Base-by-base conservation (phyloP, 2,329 filamentous ascomycete genomes). In the Sclerotinia glacialis region DNA sequence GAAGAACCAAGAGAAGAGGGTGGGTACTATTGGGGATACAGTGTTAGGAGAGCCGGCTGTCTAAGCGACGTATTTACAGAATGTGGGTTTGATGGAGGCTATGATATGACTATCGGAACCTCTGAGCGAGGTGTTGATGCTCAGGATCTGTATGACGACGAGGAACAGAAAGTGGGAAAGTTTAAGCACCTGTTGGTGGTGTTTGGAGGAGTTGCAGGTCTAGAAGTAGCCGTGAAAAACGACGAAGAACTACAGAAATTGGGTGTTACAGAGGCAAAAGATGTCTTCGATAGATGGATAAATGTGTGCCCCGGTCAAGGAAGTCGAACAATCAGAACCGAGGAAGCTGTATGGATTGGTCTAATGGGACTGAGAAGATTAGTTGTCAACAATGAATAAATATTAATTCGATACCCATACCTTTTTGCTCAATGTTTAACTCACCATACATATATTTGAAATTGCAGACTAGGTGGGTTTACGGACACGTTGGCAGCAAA, bases 1-100 rank as follows among this genome's bases (percentile, higher is more conserved):
- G 81, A 84, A 34, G 79, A 83, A 3, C 92, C 92, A 0, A 84
- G 92, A 67, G 89, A 89, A 63, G 86, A 93, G 70, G 85, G 82
- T 1, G 92, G 92, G 0, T 95, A 92, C 78, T 96, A 93, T 79
- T 96, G 92, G 92, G 92, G 92, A 55, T 96, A 90, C 77, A 83
- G 80, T 11, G 86, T 93, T 4, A 85, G 92, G 34, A 85, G 83
- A 69, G 88, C 88, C 46, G 74, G 78, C 5, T 88, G 85, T 3
- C 82, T 96, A 6, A 90, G 90, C 6, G 80, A 83, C 6, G 86
- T 96, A 9, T 93, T 94, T 74, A 93, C 91, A 5, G 91, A 93
- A 76, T 88, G 86, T 71, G 83, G 86, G 0, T 92, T 86, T 75
- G 86, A 90, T 66, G 86, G 85, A 55, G 92, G 92, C 16, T 96